Conservation (phyloP, 768 basidiomycete species). For the Termitomyces sp. region DNA sequence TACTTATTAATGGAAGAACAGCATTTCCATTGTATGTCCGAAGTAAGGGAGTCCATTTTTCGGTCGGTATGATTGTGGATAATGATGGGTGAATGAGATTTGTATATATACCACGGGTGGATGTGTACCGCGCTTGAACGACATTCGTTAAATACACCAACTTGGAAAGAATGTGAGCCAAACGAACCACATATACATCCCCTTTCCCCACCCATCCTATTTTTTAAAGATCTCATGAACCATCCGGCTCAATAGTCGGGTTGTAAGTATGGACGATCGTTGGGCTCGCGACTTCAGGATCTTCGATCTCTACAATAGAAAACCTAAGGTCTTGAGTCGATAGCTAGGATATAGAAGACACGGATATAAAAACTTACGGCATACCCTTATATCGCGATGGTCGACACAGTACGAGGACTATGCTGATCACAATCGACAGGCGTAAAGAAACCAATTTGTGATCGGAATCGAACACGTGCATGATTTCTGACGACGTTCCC, state of each 20-base stretch:
- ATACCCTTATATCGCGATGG: neutral
- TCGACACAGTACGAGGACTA: neutral
- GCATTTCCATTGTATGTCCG: neutral
- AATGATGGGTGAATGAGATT: neutral
- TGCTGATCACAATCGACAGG: too few relatives aligned
- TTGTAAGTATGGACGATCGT: neutral
- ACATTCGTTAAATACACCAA: neutral
- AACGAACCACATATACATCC: neutral
- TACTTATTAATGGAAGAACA: neutral
- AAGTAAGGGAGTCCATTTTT: neutral
- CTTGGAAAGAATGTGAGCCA: neutral
- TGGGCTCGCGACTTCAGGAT: neutral
- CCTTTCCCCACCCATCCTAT: neutral
- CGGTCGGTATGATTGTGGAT: neutral
- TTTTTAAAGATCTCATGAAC: neutral
- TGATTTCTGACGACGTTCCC: too few relatives aligned
- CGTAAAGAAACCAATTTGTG: too few relatives aligned
- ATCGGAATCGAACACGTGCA: too few relatives aligned
- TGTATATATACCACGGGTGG: neutral
- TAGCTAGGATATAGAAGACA: neutral
- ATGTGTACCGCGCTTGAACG: neutral
- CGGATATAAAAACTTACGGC: neutral
- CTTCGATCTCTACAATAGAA: neutral
- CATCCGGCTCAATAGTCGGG: neutral
- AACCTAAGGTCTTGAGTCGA: neutral